These are phyloP conservation scores for Trypanosomatidae sp. DNA, from an alignment of 208 protist genomes.

Conservation along the genomic window DNA sequence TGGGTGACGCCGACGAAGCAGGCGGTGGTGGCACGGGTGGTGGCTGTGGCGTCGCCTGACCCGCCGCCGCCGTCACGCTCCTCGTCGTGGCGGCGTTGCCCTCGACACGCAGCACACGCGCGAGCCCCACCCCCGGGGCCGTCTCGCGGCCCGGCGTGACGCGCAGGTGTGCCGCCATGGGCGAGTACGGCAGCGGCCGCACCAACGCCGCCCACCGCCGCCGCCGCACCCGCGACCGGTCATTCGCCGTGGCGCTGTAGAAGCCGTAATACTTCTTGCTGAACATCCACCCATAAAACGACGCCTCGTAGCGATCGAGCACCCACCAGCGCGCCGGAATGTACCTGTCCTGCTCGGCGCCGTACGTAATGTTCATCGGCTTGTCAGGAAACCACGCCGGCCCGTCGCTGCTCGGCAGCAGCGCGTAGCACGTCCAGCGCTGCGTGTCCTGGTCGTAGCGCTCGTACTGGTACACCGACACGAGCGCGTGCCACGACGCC, in stretches of 20 bases:
- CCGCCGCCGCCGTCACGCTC: constrained; percentile 9
- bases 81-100: too few relatives aligned
- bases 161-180: constrained; percentile 20
- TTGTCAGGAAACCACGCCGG: constrained; percentile 50
- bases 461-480: constrained; percentile 67
- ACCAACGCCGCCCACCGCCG: constrained; percentile 54
- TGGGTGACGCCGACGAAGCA: too few relatives aligned
- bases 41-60: too few relatives aligned
- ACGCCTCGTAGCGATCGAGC: constrained; percentile 49
- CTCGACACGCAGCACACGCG: not conserved
- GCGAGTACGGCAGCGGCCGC: constrained; percentile 27
- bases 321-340: constrained; percentile 24
- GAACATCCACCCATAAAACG: constrained; percentile 71
- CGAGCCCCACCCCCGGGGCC: constrained; percentile 3
- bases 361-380: constrained; percentile 23
- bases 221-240: constrained; percentile 31
- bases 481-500: constrained; percentile 36
- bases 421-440: constrained; percentile 17
- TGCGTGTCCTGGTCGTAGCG: constrained; percentile 16
- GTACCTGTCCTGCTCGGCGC: constrained; percentile 4
- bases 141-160: constrained; percentile 33
- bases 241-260: constrained; percentile 23
- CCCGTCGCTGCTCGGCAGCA: constrained; percentile 35
- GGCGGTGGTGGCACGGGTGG: too few relatives aligned
- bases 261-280: constrained; percentile 51